A percentile compares a stretch with the other conserved stretches of the same genome.
Evolutionary conservation across 2,329 filamentous ascomycete species (phyloP).

Genomic region (Scorias spongiosa): DNA sequence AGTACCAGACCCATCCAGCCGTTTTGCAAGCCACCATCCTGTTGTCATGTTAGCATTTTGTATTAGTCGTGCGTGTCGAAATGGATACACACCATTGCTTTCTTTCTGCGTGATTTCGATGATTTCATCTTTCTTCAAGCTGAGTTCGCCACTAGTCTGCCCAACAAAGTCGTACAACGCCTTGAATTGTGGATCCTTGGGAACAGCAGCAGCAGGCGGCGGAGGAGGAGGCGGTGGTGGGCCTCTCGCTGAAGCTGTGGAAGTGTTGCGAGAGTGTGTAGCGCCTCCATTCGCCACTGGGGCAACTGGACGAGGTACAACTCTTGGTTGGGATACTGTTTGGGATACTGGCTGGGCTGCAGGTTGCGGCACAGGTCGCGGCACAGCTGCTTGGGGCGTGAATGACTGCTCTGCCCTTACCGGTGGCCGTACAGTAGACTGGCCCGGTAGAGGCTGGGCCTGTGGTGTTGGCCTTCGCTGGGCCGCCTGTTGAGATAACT

Average conservation of each 20-base stretch:
- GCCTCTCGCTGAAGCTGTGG: constrained; percentile 30
- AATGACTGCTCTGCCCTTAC: constrained; percentile 12
- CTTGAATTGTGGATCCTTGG: constrained; percentile 65
- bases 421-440: constrained; percentile 4
- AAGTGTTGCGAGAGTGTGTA: constrained; percentile 24
- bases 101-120: constrained; percentile 90
- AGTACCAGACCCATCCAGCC: constrained; percentile 49
- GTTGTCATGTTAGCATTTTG: constrained; percentile 4
- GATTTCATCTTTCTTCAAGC: constrained; percentile 63
- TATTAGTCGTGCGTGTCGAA: not conserved
- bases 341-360: constrained; percentile 35
- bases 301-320: constrained; percentile 34
- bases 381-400: constrained; percentile 19
- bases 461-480: constrained; percentile 35
- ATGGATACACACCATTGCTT: constrained; percentile 58
- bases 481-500: constrained; percentile 42
- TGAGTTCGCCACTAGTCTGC: constrained; percentile 71
- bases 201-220: constrained; percentile 45
- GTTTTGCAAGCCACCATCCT: constrained; percentile 96
- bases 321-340: constrained; percentile 28
- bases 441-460: constrained; percentile 21
- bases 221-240: constrained; percentile 42
- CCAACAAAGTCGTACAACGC: constrained; percentile 86
- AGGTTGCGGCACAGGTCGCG: constrained; percentile 18
- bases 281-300: constrained; percentile 30